Conservation (phyloP, 2,329 filamentous ascomycete genomes). For the Hawksworthiomyces lignivorus region DNA sequence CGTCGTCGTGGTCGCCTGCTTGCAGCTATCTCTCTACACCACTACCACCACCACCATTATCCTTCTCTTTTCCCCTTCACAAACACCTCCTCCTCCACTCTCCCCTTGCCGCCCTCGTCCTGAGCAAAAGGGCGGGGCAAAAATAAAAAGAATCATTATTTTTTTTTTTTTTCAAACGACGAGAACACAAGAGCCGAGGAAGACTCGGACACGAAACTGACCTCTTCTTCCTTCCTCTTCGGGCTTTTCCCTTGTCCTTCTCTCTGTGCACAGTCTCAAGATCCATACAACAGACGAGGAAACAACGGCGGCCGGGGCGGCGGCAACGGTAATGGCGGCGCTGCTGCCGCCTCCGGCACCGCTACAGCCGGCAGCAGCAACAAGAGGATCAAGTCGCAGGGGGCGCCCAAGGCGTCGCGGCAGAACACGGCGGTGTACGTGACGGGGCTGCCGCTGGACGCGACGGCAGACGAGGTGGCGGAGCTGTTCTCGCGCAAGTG, state of each 20-base stretch:
- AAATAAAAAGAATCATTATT: not conserved
- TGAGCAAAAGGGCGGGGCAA: not conserved
- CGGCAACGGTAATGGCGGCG: not conserved
- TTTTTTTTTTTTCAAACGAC: not conserved
- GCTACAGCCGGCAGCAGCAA: slow-evolving; percentile 4
- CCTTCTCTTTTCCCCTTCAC: not conserved
- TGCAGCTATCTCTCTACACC: slow-evolving; percentile 6
- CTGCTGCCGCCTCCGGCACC: no score
- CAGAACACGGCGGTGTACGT: slow-evolving; percentile 91
- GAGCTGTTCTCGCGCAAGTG: slow-evolving; percentile 76
- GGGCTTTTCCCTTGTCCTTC: slow-evolving; percentile 2
- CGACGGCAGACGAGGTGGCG: slow-evolving; percentile 70
- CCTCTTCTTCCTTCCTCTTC: slow-evolving; percentile 10
- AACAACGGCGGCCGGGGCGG: not conserved
- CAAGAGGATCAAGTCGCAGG: slow-evolving; percentile 17
- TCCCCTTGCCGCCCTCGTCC: no score
- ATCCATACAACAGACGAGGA: slow-evolving; percentile 7
- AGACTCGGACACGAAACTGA: slow-evolving; percentile 12
- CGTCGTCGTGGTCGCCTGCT: slow-evolving; percentile 10
- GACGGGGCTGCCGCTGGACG: slow-evolving; percentile 75
- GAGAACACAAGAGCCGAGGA: slow-evolving; percentile 2
- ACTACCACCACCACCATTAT: not conserved
- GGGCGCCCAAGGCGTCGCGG: slow-evolving; percentile 39
- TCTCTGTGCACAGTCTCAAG: slow-evolving; percentile 1
- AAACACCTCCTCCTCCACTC: not conserved